Evolutionary conservation across 495 filamentous ascomycete genomes (phyloP).

Genomic region (Penicillium maclennaniae): DNA sequence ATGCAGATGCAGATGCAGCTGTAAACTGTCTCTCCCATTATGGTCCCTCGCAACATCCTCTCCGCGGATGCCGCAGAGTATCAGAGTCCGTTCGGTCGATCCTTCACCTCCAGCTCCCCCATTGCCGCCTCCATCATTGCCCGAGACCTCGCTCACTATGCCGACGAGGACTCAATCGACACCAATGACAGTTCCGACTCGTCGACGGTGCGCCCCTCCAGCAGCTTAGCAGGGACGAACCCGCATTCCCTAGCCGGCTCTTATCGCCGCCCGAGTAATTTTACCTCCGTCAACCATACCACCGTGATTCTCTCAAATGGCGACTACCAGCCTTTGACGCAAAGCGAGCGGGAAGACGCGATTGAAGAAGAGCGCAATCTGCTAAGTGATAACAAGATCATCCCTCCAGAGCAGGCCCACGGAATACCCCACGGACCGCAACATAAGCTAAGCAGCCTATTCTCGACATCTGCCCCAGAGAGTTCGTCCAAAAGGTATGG

Average conservation of each 20-base stretch:
- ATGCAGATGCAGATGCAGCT: conserved; percentile 10
- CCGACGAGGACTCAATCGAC: conserved; percentile 43
- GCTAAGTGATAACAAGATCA: conserved; percentile 71
- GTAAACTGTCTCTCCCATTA: conserved; percentile 6
- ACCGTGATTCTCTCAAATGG: conserved; percentile 40
- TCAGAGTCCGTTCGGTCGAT: conserved; percentile 24
- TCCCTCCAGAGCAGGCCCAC: conserved; percentile 59
- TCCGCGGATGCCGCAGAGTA: conserved; percentile 22
- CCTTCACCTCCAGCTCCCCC: conserved; percentile 56
- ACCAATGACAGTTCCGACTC: conserved; percentile 48
- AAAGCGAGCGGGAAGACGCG: conserved; percentile 59
- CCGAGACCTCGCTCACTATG: conserved; percentile 60
- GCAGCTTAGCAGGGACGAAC: conserved; percentile 31
- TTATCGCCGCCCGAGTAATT: conserved; percentile 63
- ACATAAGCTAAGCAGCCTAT: conserved; percentile 27
- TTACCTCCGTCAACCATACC: conserved; percentile 56
- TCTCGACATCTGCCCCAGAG: conserved; percentile 17
- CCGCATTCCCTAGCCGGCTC: conserved; percentile 61
- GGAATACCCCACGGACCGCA: conserved; percentile 20
- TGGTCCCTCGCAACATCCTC: conserved; percentile 23
- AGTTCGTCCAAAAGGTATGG: conserved; percentile 9
- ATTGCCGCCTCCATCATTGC: conserved; percentile 67
- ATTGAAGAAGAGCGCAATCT: conserved; percentile 70
- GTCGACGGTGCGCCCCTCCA: conserved; percentile 44
- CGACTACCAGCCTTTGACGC: conserved; percentile 51